Base-by-base conservation (phyloP, 495 filamentous ascomycete genomes). In the Bathelium albidoporum region DNA sequence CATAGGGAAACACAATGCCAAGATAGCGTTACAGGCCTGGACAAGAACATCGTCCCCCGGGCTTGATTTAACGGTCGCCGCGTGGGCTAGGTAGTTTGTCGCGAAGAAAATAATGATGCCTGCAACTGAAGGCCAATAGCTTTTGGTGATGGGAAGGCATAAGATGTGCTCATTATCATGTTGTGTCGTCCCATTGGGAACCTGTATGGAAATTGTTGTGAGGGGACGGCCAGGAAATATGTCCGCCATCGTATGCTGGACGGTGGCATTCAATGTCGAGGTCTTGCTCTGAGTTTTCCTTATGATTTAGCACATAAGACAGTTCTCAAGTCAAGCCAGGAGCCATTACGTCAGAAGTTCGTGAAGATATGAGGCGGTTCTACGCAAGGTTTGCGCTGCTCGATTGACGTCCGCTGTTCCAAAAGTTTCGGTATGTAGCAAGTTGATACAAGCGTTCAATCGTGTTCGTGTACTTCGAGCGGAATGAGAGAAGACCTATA, bases 101-200 rank as follows among this genome's bases (percentile, higher is more conserved):
- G 44, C 44, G 44, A 49, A 49, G 44, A 49, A 49, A 49, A 49
- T 49, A 49, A 49, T 49, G 44, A 49, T 20, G 44, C 44, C 44
- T 49, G 44, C 44, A 20, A 49, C 44, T 49, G 44, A 49, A 49
- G 44, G 44, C 44, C 44, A 49, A 49, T 49, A 49, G 44, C 44
- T 49, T 20, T 49, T 49, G n/a, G 44, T 49, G 44, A 49, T 49
- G 44, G 44, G 44, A 49, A 49, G 44, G 44, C 44, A 49, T 20
- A 49, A 49, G 44, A 49, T 49, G 44, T 49, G 44, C 44, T 49
- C 44, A 49, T 49, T 49, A 49, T 49, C 44, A 20, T 49, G 44
- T 20, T 49, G 44, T 49, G 44, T 49, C 22, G 44, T 49, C 14
- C 44, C 44, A 49, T 49, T 49, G n/a, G 44, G 44, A 49, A 49